Conservation (phyloP, 345 rosid species). For the Aquilaria yunnanensis region DNA sequence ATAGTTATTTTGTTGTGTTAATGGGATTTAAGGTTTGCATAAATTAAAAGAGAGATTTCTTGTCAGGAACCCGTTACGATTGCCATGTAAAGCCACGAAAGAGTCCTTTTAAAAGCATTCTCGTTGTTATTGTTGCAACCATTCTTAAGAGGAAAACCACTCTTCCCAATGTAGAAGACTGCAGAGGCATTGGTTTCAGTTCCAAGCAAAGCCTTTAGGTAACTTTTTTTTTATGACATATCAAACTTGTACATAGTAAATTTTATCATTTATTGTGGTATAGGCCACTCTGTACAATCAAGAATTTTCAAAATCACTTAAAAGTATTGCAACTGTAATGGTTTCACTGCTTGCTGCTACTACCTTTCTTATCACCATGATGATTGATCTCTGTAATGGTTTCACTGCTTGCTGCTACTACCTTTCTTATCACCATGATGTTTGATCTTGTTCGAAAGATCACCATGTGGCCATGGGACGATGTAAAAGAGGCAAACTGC, state of each 20-base stretch:
- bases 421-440: no score
- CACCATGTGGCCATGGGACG: conserved; percentile 42
- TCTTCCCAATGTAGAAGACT: conserved; percentile 26
- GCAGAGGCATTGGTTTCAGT: conserved; percentile 8
- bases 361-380: conserved; percentile 27
- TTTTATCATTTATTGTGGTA: conserved; percentile 1
- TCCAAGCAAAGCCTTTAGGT: conserved; percentile 34
- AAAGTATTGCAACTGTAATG: conserved; percentile 43
- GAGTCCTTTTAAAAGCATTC: conserved; percentile 37
- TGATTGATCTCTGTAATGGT: conserved; percentile 33
- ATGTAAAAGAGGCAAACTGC: conserved; percentile 46
- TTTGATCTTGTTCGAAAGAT: conserved; percentile 21
- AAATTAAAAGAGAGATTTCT: conserved; percentile 22
- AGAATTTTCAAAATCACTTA: conserved; percentile 38
- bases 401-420: no score
- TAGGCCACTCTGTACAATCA: conserved; percentile 33
- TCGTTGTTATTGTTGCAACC: conserved; percentile 37
- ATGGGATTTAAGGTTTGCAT: conserved; percentile 39
- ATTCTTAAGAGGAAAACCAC: conserved; percentile 27
- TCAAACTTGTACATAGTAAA: no score
- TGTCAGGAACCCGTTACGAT: conserved; percentile 33
- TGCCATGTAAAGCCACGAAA: conserved; percentile 28
- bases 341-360: conserved; percentile 29
- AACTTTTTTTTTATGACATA: neutral
- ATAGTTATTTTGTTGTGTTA: no score